Evolutionary conservation across 371 early-diverging fungal genomes (phyloP).

Genomic region (Mucor velutinosus): DNA sequence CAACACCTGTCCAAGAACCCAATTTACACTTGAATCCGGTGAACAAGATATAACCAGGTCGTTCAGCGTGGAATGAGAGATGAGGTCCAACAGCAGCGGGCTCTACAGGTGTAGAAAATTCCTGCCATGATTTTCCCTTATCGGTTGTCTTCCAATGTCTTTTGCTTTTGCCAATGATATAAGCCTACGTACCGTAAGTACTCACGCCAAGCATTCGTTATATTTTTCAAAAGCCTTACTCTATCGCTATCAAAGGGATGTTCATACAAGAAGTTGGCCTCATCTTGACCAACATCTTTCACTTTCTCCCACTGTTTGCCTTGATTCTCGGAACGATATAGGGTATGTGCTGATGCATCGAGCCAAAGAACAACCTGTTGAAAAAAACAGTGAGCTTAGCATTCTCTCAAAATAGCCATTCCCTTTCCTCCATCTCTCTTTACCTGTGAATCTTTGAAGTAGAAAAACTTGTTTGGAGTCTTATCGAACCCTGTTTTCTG

Average conservation of each 20-base stretch:
- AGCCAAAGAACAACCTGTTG: constrained; percentile 61
- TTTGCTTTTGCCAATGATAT: constrained; percentile 55
- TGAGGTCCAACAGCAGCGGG: constrained; percentile 43
- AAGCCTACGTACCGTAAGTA: constrained; percentile 50
- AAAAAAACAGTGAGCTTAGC: not conserved
- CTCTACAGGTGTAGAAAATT: constrained; percentile 55
- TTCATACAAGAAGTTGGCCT: constrained; percentile 46
- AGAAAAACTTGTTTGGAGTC: constrained; percentile 59
- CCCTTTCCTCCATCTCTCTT: too few species aligned
- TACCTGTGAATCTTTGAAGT: constrained; percentile 74
- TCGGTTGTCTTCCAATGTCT: constrained; percentile 72
- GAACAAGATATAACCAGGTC: constrained; percentile 62
- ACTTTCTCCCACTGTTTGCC: constrained; percentile 66
- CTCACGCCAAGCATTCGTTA: not conserved
- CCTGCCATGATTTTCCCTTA: constrained; percentile 65
- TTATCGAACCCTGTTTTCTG: constrained; percentile 49
- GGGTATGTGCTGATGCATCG: constrained; percentile 48
- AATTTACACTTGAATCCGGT: constrained; percentile 52
- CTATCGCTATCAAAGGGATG: constrained; percentile 63
- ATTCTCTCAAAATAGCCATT: not conserved
- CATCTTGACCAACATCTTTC: constrained; percentile 39
- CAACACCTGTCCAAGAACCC: constrained; percentile 46
- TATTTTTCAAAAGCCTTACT: constrained; percentile 30
- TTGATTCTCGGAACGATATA: constrained; percentile 69
- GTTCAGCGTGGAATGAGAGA: constrained; percentile 70